Evolutionary conservation across 2,329 filamentous ascomycete genomes (phyloP), one percentile per base, ranked within the genome.

Genomic region (Lecanicillium sp.): DNA sequence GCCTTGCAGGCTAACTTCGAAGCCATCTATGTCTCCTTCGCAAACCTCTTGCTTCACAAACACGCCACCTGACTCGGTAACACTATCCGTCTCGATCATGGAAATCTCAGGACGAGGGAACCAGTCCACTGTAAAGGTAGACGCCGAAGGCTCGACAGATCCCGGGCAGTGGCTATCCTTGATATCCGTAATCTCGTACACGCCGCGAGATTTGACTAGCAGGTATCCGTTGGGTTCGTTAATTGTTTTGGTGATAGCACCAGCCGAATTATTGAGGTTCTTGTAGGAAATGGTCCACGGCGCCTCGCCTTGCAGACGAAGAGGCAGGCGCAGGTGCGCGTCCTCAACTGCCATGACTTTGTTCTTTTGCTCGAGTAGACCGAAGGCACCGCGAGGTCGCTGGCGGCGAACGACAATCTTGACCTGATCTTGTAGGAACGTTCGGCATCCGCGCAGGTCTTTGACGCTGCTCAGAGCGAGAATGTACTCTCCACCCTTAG

Each of bases 21-120:
- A 83, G 3, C 83, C 82, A 63, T 96, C 91, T 59, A 95, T 86
- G 52, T 97, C 91, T 24, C 91, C 91, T 69, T 98, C 90, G 61
- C 93, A 98, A 24, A 98, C 84, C 52, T 90, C 84, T 35, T 83
- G 78, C 66, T 94, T 94, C 56, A 83, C 63, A 61, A 84, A 86
- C 27, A 74, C 73, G 23, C 73, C 71, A 8, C 70, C 71, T 14
- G 73, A 70, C 29, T 74, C 66, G 14, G 71, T 71, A 39, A 87
- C 74, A 39, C 82, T 78, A 4, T 81, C 73, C n/a, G 79, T 79
- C 51, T 85, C 77, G 5, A 82, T 72, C 38, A 93, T 63, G 12
- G 75, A 77, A 35, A 94, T 74, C 53, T 81, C 73, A 1, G 93
- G 94, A 39, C 90, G 81, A 27, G 87, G 78, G 57, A 93, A 87